Evolutionary conservation across 2,329 filamentous ascomycete species (phyloP).

Genomic region (Cladosporium sphaerospermum): DNA sequence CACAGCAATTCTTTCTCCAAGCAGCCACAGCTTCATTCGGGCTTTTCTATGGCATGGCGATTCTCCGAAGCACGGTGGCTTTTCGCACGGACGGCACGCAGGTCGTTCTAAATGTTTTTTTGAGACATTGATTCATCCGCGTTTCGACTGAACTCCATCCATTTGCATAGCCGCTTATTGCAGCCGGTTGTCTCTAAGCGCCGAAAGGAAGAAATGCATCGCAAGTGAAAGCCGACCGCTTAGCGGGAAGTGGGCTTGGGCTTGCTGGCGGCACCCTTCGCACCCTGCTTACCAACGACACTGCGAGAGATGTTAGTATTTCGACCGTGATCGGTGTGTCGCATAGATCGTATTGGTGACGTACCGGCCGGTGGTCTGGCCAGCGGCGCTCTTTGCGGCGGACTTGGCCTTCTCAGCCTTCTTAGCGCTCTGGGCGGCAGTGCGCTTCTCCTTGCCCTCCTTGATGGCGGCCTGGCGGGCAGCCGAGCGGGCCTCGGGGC

Average conservation of each 20-base stretch:
- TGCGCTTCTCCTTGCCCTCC: conserved; percentile 98
- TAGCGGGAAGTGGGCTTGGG: conserved; percentile 58
- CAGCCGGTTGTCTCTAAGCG: conserved; percentile 11
- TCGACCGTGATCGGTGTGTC: background rate
- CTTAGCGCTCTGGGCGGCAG: conserved; percentile 79
- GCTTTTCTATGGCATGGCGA: conserved; percentile 9
- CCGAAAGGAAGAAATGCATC: conserved; percentile 12
- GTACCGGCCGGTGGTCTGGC: conserved; percentile 59
- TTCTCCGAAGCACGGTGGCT: conserved; percentile 9
- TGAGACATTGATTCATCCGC: conserved; percentile 13
- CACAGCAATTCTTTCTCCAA: background rate
- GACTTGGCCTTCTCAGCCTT: conserved; percentile 99
- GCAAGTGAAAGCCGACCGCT: conserved; percentile 2
- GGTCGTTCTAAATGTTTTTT: conserved; percentile 4
- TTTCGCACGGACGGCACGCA: conserved; percentile 1
- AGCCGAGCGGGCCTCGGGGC: conserved; percentile 90
- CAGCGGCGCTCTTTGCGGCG: conserved; percentile 67
- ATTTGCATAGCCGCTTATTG: conserved; percentile 8
- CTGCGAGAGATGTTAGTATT: conserved; percentile 39
- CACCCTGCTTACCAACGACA: conserved; percentile 85
- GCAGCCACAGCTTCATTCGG: conserved; percentile 6
- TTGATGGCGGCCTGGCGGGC: conserved; percentile 87
- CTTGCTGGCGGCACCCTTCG: conserved; percentile 85
- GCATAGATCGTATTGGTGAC: conserved; percentile 8
- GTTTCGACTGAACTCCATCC: conserved; percentile 10